Conservation (phyloP, 2,329 filamentous ascomycete genomes). For the Epichloe elymi region DNA sequence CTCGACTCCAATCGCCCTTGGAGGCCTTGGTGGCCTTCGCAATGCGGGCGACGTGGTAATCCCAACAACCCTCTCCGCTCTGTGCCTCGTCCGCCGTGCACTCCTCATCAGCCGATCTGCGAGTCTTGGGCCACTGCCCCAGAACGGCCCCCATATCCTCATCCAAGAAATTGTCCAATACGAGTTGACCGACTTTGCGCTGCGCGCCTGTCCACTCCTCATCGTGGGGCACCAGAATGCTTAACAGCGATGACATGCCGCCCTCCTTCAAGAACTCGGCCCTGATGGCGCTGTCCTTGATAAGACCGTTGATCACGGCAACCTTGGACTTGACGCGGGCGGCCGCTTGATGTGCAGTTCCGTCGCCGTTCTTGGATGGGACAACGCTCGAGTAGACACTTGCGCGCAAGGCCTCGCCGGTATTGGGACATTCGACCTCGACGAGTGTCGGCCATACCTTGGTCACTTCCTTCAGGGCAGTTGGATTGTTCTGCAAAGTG, state of each 20-base stretch:
- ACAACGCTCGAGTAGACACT: slow-evolving; percentile 30
- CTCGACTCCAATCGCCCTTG: slow-evolving; percentile 32
- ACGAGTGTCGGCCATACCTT: slow-evolving; percentile 32
- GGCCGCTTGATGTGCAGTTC: slow-evolving; percentile 12
- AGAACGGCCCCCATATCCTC: slow-evolving; percentile 45
- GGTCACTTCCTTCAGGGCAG: slow-evolving; percentile 39
- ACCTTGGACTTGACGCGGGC: slow-evolving; percentile 27
- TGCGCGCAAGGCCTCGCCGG: slow-evolving; percentile 18
- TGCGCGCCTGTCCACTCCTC: slow-evolving; percentile 36
- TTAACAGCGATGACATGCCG: slow-evolving; percentile 42
- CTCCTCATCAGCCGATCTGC: slow-evolving; percentile 19
- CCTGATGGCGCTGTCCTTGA: slow-evolving; percentile 40
- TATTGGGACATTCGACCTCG: slow-evolving; percentile 22
- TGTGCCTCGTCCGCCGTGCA: slow-evolving; percentile 21
- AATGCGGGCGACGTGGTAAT: slow-evolving; percentile 34
- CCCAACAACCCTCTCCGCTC: slow-evolving; percentile 43
- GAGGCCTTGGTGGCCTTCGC: slow-evolving; percentile 23
- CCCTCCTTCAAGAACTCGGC: slow-evolving; percentile 39
- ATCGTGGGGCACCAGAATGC: slow-evolving; percentile 35
- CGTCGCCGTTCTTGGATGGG: slow-evolving; percentile 12
- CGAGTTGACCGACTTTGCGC: slow-evolving; percentile 42
- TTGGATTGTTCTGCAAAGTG: slow-evolving; percentile 52
- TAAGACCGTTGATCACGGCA: slow-evolving; percentile 39
- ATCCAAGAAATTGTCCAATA: slow-evolving; percentile 55
- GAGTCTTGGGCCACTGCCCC: slow-evolving; percentile 39